Evolutionary conservation across 2,329 filamentous ascomycete species (phyloP), one percentile per base, ranked within the genome.

Genomic region (Cytospora schulzeri): DNA sequence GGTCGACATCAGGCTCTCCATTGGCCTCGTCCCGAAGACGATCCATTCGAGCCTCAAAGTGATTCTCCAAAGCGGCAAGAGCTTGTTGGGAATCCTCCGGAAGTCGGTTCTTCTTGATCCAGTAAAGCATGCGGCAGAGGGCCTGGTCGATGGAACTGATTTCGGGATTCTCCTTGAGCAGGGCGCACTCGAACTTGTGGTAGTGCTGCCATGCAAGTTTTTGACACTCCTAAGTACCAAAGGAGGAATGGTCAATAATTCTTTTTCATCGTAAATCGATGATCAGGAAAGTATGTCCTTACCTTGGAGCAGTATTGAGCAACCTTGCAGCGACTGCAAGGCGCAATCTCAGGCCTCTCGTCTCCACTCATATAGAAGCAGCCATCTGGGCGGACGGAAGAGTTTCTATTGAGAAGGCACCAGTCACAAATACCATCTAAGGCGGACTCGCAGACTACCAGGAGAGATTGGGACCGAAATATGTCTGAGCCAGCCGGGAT

Each of bases 171-270:
- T 68, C 54, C 26, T 61, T 60, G 35, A 76, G 64, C 0, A 72
- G 28, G 22, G 64, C 60, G 67, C 75, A 76, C 63, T 76, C 75
- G 45, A 71, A 68, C 26, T 68, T 72, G 66, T 76, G 75, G 54
- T 71, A 74, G 3, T 57, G 58, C n/a, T 56, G 61, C 73, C 73
- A 75, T 0, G 73, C 73, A 15, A 65, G 65, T 48, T 66, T 65
- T 53, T 75, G 73, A 60, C 75, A 76, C 22, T 67, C 33, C 73
- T 75, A 31, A 6, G 31, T n/a, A 6, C 26, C 7, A 8, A 31
- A 8, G 15, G 4, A 35, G 26, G 9, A 7, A 38, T 22, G 29
- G 24, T 60, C 19, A 64, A 54, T 15, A 38, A 56, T 12, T 41
- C 22, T 19, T 24, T 22, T 28, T 12, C 31, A 33, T 9, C 6